Base-by-base conservation (phyloP, 1,139 yeast genomes). In the Kodamaea anthophila region DNA sequence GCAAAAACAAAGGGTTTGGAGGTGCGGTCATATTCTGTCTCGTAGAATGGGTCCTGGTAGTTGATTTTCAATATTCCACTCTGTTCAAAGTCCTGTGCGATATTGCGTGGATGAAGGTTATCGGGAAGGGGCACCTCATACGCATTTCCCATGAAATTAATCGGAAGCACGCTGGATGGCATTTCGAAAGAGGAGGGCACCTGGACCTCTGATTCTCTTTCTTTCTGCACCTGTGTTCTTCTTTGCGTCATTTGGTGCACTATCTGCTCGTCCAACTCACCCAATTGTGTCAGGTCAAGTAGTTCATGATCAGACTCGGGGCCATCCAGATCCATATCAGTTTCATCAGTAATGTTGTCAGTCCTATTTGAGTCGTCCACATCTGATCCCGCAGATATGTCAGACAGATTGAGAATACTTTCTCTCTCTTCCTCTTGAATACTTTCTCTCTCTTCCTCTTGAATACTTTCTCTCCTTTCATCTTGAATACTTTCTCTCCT, bases 21-120 rank as follows among this genome's bases (percentile, higher is more conserved):
- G 2, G 80, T 78, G 4, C 73, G 58, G 40, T 82, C 84, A 1
- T 49, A 46, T 0, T 59, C 51, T 18, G 65, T 59, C 14, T 77
- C 69, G 43, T 74, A 87, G 41, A 57, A 75, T 0, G 96, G 95
- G 36, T 74, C 82, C 2, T 44, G 38, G 45, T 81, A 80, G 13
- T 75, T 66, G 8, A 74, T 55, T 38, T 69, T 62, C 2, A 81
- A 66, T 5, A 70, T 42, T 0, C 77, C 78, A 19, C 51, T 43
- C 0, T 51, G 44, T 16, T 68, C 71, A 23, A 80, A 58, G 2
- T 61, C 50, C 10, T 57, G 47, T 10, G 53, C 31, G 1, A 71
- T 53, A 7, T 43, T 37, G 4, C 36, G 39, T 14, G 50, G 55
- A 5, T 28, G 26, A 14, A 57, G 30, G 5, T 31, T 38, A 3